Evolutionary conservation across 192 early-diverging fungal genomes (phyloP).

Genomic region (Backusella westeae): DNA sequence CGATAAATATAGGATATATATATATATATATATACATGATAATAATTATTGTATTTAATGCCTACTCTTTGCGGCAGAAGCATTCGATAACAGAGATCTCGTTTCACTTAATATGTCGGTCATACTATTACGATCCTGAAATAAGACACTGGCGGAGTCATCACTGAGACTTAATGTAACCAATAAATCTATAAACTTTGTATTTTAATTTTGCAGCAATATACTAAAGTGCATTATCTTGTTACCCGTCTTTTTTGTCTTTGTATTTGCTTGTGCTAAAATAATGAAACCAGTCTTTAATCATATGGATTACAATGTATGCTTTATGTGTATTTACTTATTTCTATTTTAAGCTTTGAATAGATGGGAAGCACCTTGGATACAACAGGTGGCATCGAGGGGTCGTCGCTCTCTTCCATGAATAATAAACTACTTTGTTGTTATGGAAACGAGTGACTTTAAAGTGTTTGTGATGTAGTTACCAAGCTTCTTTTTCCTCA

Average conservation of each 20-base stretch:
- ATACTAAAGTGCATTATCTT: neutral
- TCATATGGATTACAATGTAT: too few relatives aligned
- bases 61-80: neutral
- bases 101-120: neutral
- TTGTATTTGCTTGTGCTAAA: neutral
- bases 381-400: conserved; percentile 9
- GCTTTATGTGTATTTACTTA: neutral
- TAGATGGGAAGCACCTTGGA: conserved; percentile 1
- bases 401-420: neutral
- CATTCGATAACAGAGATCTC: neutral
- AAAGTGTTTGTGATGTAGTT: neutral
- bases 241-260: conserved; percentile 2
- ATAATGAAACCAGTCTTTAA: too few relatives aligned
- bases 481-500: conserved; percentile 13
- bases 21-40: too few relatives aligned
- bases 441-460: neutral
- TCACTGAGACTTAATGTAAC: neutral
- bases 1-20: neutral
- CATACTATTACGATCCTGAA: conserved; percentile 6
- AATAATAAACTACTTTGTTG: conserved; percentile 8
- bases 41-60: neutral
- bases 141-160: conserved; percentile 3
- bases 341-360: conserved; percentile 4
- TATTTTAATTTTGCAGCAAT: neutral
- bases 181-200: neutral